Base-by-base conservation (phyloP, 805 yeast species). In the Torulaspora indica region DNA sequence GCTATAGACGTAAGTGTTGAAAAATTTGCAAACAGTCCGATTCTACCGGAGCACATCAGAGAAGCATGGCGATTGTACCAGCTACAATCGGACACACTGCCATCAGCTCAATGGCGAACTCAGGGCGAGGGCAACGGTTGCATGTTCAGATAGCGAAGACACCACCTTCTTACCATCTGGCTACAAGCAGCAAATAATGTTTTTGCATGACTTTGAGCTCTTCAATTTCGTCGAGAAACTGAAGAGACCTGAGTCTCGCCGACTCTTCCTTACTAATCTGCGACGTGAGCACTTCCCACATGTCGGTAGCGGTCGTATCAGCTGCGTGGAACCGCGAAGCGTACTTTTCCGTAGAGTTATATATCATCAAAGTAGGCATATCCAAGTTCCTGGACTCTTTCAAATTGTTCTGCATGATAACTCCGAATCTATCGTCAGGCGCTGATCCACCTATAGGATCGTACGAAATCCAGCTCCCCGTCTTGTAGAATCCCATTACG, bases 41-140 rank as follows among this genome's bases (percentile, higher is more conserved):
- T 90, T 35, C 71, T 78, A 27, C 95, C 97, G 0, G 89, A 85
- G 48, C 95, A 90, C 58, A 73, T 90, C 23, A 67, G 95, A 40
- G 95, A 88, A 55, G 96, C 96, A 0, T 86, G 95, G 91, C 71
- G 95, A 53, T 62, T 84, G 38, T 84, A 81, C 53, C 79, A 77
- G 52, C 51, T 74, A 34, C 95, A 89, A 56, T 78, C 75, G 40
- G 80, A 82, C 25, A 75, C 80, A 3, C 74, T 79, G 1, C 79
- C 85, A 5, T 69, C 71, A 8, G 75, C 82, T 1, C 77, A 78
- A 42, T 84, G 90, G 87, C 71, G 90, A 45, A 63, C 73, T 6
- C 86, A 83, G 57, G 87, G 87, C 10, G 85, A 77, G 38, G 78
- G 81, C 2, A 84, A 81, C 55, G 91, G 91, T 0, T 61, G 74